Evolutionary conservation across 768 basidiomycete species (phyloP), one percentile per base, ranked within the genome.

Genomic region (Dendrothele bispora): DNA sequence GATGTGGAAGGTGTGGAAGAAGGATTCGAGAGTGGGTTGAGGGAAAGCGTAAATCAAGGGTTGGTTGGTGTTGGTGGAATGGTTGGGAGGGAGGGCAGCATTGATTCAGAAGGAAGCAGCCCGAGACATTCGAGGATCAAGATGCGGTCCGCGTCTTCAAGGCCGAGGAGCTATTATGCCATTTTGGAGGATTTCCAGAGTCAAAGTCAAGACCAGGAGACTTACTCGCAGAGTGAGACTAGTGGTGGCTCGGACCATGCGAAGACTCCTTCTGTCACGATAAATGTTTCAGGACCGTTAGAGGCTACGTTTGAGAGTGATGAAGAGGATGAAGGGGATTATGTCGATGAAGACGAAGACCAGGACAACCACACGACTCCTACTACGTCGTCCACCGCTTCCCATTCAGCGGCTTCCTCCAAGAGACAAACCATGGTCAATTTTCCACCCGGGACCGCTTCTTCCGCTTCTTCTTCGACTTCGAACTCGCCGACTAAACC

Each of bases 151-250:
- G 58, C 69, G n/a, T 69, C 66, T 35, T 61, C 69, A 17, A 75
- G 83, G 7, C 78, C 84, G 14, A 68, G 78, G 58, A 88, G 86
- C 54, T 86, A 82, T 58, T 72, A 82, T 52, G 80, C 85, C 54
- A 78, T 87, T 43, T 62, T 86, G 43, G 82, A 83, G 37, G 84
- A 84, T 51, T 86, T 88, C 53, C 69, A 71, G 50, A 57, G 68
- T 35, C 68, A 67, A 42, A 22, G 21, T 39, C n/a, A n/a, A 22
- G 34, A 35, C 7, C 48, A 4, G 24, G 36, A 12, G 30, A 18
- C 22, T 14, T 4, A 11, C 15, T 14, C 14, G 17, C 39, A 15
- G 41, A 43, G 15, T 24, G 5, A 24, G 12, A 34, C 30, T 10
- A 32, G 30, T n/a, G 22, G 20, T 11, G 20, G 20, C 7, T 21